Conservation (phyloP, 2,329 filamentous ascomycete genomes). For the Claviceps arundinis region DNA sequence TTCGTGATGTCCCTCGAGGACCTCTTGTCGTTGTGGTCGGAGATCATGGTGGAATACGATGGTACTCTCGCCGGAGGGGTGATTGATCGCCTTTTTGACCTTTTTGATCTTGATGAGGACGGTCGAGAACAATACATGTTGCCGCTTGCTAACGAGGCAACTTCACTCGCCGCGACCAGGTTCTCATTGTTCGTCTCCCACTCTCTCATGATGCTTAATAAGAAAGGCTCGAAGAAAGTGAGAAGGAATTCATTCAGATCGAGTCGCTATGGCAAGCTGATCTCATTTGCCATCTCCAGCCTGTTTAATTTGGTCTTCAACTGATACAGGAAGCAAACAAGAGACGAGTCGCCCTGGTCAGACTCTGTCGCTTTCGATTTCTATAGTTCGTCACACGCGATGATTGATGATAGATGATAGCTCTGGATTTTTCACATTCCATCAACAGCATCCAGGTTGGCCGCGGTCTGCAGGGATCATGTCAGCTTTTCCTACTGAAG, state of each 20-base stretch:
- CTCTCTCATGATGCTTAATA: slow-evolving; percentile 29
- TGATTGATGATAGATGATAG: slow-evolving; percentile 2
- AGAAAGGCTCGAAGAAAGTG: neutral
- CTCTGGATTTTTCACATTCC: slow-evolving; percentile 3
- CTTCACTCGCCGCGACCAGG: slow-evolving; percentile 33
- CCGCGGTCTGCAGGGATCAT: neutral
- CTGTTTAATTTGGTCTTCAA: neutral
- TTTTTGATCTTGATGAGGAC: slow-evolving; percentile 48
- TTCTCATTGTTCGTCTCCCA: slow-evolving; percentile 55
- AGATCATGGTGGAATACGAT: slow-evolving; percentile 40
- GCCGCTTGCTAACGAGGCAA: slow-evolving; percentile 49
- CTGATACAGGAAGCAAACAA: neutral
- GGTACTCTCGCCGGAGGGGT: slow-evolving; percentile 48
- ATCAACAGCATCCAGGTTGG: neutral
- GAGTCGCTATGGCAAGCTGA: neutral
- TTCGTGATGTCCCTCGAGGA: slow-evolving; percentile 44
- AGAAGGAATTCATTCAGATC: neutral
- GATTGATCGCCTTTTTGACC: slow-evolving; percentile 48
- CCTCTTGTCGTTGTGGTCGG: slow-evolving; percentile 31
- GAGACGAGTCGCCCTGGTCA: slow-evolving; percentile 5
- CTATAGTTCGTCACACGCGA: slow-evolving; percentile 6
- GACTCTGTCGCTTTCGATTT: slow-evolving; percentile 5
- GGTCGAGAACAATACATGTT: slow-evolving; percentile 59
- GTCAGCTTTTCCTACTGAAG: neutral
- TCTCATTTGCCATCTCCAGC: neutral